Base-by-base conservation (phyloP, 768 basidiomycete species). In the Boletales sp. region DNA sequence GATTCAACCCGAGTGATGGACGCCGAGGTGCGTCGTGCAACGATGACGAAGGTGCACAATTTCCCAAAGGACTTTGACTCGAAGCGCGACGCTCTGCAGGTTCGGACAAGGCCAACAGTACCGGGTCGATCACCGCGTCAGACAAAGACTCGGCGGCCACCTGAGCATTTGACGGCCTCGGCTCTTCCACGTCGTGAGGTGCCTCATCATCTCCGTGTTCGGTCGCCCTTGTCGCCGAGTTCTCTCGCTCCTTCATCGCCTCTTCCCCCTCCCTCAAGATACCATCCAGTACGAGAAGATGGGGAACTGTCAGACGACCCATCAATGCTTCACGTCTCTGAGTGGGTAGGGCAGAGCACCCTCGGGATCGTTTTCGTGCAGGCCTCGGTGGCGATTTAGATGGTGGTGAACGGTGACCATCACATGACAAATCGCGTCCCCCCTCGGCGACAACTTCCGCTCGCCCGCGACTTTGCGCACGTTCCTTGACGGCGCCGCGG, bases 231-330 rank as follows among this genome's bases (percentile, higher is more conserved):
- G 40, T 28, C 35, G 53, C 35, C 1, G 54, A 57, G 5, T 18
- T 44, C 21, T 56, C 60, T 33, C 52, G 53, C 15, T 41, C 40
- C 28, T 17, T 34, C 37, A 18, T 51, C 37, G 49, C 56, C 37
- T 69, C 65, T 28, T 64, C 70, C 3, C 48, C 58, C 3, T 67
- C 68, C 25, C 68, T 57, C 28, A 75, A 39, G 6, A 77, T 59
- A 15, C 53, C 47, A 33, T 78, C 72, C 36, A 78, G 51, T 12
- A 64, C 70, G 35, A 56, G 39, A 3, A 78, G 53, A 40, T 68
- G 68, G 0, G 56, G 44, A 1, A 45, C 45, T 19, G 66, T 69
- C 35, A 78, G 48, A n/a, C 41, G 44, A 25, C 43, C 46, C 46
- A 72, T 58, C 49, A 62, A 37, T 37, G 64, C 69, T 41, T 71